Evolutionary conservation across 2,329 filamentous ascomycete species (phyloP).

Genomic region (Verticillium klebahnii): DNA sequence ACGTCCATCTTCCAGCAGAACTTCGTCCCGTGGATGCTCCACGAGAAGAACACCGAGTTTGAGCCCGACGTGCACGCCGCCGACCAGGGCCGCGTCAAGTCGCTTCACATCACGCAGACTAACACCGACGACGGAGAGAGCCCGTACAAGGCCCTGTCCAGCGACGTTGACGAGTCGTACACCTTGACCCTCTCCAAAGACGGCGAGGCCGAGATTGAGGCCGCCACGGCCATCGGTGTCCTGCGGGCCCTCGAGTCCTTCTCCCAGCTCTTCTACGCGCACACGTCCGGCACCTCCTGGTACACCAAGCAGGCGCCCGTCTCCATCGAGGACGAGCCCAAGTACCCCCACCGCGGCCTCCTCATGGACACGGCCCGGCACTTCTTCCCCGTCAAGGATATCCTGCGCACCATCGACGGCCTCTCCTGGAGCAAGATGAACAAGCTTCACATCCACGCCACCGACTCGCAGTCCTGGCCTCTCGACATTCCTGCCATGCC

Average conservation of each 20-base stretch:
- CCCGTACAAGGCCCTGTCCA: slow-evolving; percentile 56
- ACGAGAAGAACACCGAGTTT: slow-evolving; percentile 56
- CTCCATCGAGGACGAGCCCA: slow-evolving; percentile 65
- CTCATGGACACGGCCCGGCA: slow-evolving; percentile 74
- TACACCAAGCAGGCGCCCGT: slow-evolving; percentile 73
- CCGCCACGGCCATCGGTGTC: slow-evolving; percentile 63
- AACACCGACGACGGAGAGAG: slow-evolving; percentile 42
- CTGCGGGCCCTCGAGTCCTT: slow-evolving; percentile 73
- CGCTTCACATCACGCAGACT: slow-evolving; percentile 60
- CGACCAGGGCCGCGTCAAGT: slow-evolving; percentile 46
- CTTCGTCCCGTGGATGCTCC: slow-evolving; percentile 76
- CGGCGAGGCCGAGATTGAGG: slow-evolving; percentile 59
- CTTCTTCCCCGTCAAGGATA: slow-evolving; percentile 62
- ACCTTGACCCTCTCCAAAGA: slow-evolving; percentile 53
- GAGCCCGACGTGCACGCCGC: slow-evolving; percentile 50
- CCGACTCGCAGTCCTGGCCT: slow-evolving; percentile 82
- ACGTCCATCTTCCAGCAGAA: slow-evolving; percentile 61
- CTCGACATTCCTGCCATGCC: slow-evolving; percentile 74
- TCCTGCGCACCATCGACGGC: slow-evolving; percentile 72
- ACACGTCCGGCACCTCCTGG: slow-evolving; percentile 50
- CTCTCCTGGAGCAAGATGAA: slow-evolving; percentile 80
- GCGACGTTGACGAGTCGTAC: slow-evolving; percentile 73
- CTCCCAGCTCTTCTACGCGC: slow-evolving; percentile 72
- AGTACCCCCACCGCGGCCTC: slow-evolving; percentile 72
- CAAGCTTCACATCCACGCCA: slow-evolving; percentile 73